Percentiles rank a stretch among this genome's conserved stretches.
Evolutionary conservation across 2,329 filamentous ascomycete genomes (phyloP).

Genomic region (Colletotrichum tropicale): DNA sequence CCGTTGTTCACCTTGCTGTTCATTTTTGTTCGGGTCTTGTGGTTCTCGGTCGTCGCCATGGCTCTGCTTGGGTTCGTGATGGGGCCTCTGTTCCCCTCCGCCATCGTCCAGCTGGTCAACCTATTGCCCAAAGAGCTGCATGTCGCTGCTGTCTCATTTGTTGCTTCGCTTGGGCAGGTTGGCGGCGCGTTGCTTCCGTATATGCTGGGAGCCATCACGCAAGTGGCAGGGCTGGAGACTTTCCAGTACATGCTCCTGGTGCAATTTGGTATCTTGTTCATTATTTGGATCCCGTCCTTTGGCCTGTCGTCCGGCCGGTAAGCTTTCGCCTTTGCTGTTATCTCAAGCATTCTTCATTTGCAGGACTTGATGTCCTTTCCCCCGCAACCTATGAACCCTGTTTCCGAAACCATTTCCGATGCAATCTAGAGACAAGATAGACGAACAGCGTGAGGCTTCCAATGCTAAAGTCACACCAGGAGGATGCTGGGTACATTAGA

Average conservation of each 20-base stretch:
- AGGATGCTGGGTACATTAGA: background rate
- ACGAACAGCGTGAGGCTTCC: background rate
- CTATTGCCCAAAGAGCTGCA: conserved; percentile 34
- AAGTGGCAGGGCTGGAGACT: conserved; percentile 39
- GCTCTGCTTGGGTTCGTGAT: conserved; percentile 15
- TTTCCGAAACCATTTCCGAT: background rate
- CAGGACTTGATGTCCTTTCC: background rate
- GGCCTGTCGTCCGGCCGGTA: background rate
- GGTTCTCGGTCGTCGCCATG: conserved; percentile 5
- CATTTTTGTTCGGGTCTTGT: background rate
- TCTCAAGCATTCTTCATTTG: background rate
- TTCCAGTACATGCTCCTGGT: conserved; percentile 34
- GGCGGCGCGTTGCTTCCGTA: conserved; percentile 48
- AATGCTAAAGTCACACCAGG: background rate
- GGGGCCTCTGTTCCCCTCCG: conserved; percentile 19
- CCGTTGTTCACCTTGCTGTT: background rate
- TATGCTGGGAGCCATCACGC: conserved; percentile 42
- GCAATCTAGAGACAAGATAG: background rate
- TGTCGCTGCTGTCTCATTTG: conserved; percentile 46
- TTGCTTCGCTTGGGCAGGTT: conserved; percentile 46
- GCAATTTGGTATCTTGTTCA: conserved; percentile 21
- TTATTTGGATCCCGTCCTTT: conserved; percentile 14
- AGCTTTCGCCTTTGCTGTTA: background rate
- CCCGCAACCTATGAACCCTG: background rate
- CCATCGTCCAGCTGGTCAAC: background rate